Evolutionary conservation across 345 rosid species (phyloP).

Genomic region (Salix viminalis): DNA sequence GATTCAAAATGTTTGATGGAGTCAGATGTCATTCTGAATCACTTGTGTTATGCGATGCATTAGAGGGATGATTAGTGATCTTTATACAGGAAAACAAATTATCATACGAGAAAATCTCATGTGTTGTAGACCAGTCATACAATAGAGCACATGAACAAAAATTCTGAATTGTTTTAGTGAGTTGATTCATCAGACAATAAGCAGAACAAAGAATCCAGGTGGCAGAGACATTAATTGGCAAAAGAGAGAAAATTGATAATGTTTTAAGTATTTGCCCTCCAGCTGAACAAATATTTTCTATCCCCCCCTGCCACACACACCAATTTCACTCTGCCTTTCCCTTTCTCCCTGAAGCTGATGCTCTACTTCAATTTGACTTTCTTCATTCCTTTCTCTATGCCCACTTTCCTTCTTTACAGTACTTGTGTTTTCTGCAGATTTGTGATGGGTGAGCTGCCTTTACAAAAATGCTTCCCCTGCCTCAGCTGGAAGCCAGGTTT

Average conservation of each 20-base stretch:
- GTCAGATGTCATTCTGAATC: background rate
- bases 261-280: background rate
- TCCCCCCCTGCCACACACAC: background rate
- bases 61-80: background rate
- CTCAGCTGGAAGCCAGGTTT: conserved; percentile 39
- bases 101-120: background rate
- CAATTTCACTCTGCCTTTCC: background rate
- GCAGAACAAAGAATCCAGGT: background rate
- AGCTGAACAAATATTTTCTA: too few species aligned
- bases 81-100: background rate
- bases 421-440: background rate
- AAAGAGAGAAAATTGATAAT: background rate
- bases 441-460: conserved; percentile 51
- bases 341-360: background rate
- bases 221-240: too few species aligned
- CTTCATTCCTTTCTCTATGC: background rate
- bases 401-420: background rate
- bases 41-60: background rate
- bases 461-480: conserved; percentile 41
- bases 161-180: background rate
- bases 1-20: background rate
- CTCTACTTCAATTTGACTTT: background rate
- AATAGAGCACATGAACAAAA: background rate
- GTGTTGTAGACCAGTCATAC: background rate
- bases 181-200: background rate